Percentiles rank a stretch among this genome's conserved stretches.
These are phyloP conservation scores for Podaxis mareebaensis DNA, from an alignment of 768 basidiomycete species.

Conservation along the genomic window DNA sequence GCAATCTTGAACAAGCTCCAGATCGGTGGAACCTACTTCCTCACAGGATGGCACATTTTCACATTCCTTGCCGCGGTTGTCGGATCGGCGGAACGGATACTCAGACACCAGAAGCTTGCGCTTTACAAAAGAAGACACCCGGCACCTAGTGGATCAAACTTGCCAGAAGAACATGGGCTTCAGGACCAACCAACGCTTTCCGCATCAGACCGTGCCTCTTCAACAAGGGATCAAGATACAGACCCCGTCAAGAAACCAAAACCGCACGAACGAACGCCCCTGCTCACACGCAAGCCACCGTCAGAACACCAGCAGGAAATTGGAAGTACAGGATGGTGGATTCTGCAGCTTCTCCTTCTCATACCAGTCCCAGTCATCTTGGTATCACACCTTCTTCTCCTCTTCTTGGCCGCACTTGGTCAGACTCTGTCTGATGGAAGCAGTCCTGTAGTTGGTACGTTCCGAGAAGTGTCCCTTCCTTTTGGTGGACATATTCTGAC, in stretches of 20 bases:
- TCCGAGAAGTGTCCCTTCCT: not conserved
- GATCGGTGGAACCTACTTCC: slow-evolving; percentile 57
- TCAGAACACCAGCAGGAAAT: slow-evolving; percentile 22
- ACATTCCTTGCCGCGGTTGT: slow-evolving; percentile 39
- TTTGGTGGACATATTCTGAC: not conserved
- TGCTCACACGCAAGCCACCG: slow-evolving; percentile 17
- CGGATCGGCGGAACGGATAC: slow-evolving; percentile 20
- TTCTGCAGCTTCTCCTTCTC: slow-evolving; percentile 28
- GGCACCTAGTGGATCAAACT: slow-evolving; percentile 11
- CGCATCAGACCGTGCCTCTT: slow-evolving; percentile 5
- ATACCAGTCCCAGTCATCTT: slow-evolving; percentile 29
- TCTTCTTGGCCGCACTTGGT: slow-evolving; percentile 27
- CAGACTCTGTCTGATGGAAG: slow-evolving; percentile 33
- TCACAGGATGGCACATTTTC: slow-evolving; percentile 57
- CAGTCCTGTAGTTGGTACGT: slow-evolving; percentile 25
- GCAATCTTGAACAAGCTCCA: slow-evolving; percentile 30
- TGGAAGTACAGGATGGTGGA: slow-evolving; percentile 30
- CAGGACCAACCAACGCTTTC: slow-evolving; percentile 16
- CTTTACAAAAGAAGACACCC: not conserved
- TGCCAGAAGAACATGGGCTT: slow-evolving; percentile 20
- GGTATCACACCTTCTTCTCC: slow-evolving; percentile 27
- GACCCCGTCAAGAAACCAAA: slow-evolving; percentile 14
- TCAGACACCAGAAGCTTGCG: slow-evolving; percentile 3
- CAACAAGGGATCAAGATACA: slow-evolving; percentile 3
- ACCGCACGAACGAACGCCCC: slow-evolving; percentile 25